Base-by-base conservation (phyloP, 768 basidiomycete species). In the Exidia glandulosa region DNA sequence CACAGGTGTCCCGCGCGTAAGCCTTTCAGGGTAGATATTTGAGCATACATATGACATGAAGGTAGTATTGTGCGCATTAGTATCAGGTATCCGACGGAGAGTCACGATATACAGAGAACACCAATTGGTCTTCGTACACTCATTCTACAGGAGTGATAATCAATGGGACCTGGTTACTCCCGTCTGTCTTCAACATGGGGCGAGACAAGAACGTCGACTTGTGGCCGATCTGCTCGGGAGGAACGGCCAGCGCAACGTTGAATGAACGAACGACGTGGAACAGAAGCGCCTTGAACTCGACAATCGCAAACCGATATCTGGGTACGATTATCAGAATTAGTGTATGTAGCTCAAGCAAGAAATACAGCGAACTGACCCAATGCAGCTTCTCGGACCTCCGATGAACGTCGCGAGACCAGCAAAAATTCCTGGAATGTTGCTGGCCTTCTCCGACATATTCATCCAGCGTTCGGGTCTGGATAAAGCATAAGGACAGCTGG, bases 381-480 rank as follows among this genome's bases (percentile, higher is more conserved):
- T 86, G 62, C 86, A 88, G 0, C 83, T 77, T 23, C 78, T 76
- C 14, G 83, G 81, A 4, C 86, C 86, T 33, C 82, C 83, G 2
- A 84, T 64, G 75, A 88, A 88, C 0, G 81, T 77, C 34, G 86
- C 66, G 62, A 82, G 66, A 64, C 84, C 78, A 7, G 79, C 76
- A 79, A 80, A 85, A 0, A 86, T 74, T 6, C 85, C 81, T 3
- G 86, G 86, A 27, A 87, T 71, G 0, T 67, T 60, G 3, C 66
- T 66, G 1, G 73, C 77, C 1, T 71, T 72, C 23, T 78, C 75
- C 0, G 84, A 82, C 9, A 74, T 37, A 2, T 72, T 64, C 16
- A 72, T 66, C 86, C 86, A 88, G 1, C 86, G 75, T 63, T 87
- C 86, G 0, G 86, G 86, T 63, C 83, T 87, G 61, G 23, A 41